Evolutionary conservation across 768 basidiomycete genomes (phyloP), one percentile per base, ranked within the genome.

Genomic region (Amanita fuliginea): DNA sequence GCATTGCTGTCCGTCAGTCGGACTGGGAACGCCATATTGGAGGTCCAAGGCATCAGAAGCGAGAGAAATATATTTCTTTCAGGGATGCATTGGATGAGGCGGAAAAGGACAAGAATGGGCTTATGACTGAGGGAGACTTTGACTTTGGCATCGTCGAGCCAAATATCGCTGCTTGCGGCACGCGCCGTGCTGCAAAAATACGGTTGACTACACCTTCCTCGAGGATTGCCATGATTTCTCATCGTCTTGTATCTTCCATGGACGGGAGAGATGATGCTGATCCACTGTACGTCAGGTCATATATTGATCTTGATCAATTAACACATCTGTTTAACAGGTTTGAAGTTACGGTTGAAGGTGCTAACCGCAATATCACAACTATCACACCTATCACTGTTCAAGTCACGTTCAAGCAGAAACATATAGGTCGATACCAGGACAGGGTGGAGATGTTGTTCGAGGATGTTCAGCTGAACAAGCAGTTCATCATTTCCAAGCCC

Each of bases 101-200:
- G 0, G 74, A 78, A 46, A 69, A 68, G 42, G 78, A 81, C 54
- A 78, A 77, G 49, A 65, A 80, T 42, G 77, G 75, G 1, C 58
- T 81, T 4, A 55, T 59, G 0, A 60, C 82, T 3, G 60, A 65
- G 8, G 71, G 70, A 1, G 60, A 64, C 8, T 59, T 76, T 14
- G 71, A 83, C 55, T 75, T 82, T 44, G 78, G 70, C 4, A 63
- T 81, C 34, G 57, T 82, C 3, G 71, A 75, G 19, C 59, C 62
- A 2, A 33, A 35, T 34, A 49, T 51, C 0, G 59, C 57, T 21
- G 70, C 67, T 0, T 35, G 51, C 7, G 45, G 32, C 8, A 68
- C 68, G 3, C 51, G 59, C 3, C 47, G 48, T 1, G 42, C 53
- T 6, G 52, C 49, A 0, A 58, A 55, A 8, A 55, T 55, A 0